Conservation (phyloP, 2,329 filamentous ascomycete genomes). For the Cladophialophora carrionii region DNA sequence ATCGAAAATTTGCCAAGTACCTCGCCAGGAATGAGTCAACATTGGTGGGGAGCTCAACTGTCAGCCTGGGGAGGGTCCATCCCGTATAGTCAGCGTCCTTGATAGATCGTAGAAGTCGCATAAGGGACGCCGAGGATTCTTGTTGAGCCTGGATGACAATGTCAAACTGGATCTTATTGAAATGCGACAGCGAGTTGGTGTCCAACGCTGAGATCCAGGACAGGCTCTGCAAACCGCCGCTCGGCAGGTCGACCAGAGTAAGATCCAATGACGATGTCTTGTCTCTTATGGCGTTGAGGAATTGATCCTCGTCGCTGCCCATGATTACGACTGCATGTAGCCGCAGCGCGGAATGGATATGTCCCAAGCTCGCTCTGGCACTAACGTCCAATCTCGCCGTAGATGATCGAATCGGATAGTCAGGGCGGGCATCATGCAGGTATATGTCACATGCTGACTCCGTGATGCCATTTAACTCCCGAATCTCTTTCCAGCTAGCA, state of each 20-base stretch:
- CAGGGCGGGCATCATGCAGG: slow-evolving; percentile 75
- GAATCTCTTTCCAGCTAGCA: slow-evolving; percentile 69
- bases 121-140: slow-evolving; percentile 36
- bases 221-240: slow-evolving; percentile 63
- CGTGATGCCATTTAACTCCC: slow-evolving; percentile 77
- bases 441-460: slow-evolving; percentile 66
- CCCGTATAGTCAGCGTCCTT: slow-evolving; percentile 74
- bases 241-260: slow-evolving; percentile 76
- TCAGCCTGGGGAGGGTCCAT: slow-evolving; percentile 71
- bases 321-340: slow-evolving; percentile 79
- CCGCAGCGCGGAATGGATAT: slow-evolving; percentile 73
- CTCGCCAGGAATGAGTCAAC: slow-evolving; percentile 67
- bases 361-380: slow-evolving; percentile 66
- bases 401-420: slow-evolving; percentile 70
- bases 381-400: slow-evolving; percentile 69
- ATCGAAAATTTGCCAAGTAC: slow-evolving; percentile 67
- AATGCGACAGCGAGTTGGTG: slow-evolving; percentile 58
- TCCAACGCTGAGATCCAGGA: slow-evolving; percentile 70
- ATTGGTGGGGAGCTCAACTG: slow-evolving; percentile 76
- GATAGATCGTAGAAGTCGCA: slow-evolving; percentile 74
- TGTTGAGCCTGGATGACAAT: slow-evolving; percentile 73
- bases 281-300: slow-evolving; percentile 63
- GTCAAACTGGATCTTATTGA: slow-evolving; percentile 78
- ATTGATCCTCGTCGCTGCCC: slow-evolving; percentile 71
- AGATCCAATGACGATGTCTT: slow-evolving; percentile 58